Base-by-base conservation (phyloP, 768 basidiomycete species). In the Gymnopilus dilepis region DNA sequence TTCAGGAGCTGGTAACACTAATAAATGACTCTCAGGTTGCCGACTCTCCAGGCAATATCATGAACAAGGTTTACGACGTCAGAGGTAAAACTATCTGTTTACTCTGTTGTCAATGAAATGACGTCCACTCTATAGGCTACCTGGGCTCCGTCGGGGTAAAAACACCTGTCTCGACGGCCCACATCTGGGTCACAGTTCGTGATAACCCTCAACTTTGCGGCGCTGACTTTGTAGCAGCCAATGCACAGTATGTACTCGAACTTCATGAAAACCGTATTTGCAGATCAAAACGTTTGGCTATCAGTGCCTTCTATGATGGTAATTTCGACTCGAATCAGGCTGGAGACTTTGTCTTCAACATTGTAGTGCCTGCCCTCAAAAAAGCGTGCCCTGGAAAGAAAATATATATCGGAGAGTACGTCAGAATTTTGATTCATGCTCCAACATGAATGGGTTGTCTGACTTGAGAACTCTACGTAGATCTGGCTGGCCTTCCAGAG, bases 401-500 rank as follows among this genome's bases (percentile, higher is more conserved):
- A 19, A 65, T 80, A 7, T 65, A 66, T 41, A 80, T 80, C 50
- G 76, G 77, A 1, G 79, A 80, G 78, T 80, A 62, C 24, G 73
- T 52, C 45, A 40, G 30, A 24, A 17, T 19, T 21, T 21, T 2
- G n/a, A n/a, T n/a, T n/a, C n/a, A n/a, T n/a, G n/a, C n/a, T n/a
- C n/a, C n/a, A n/a, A n/a, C n/a, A n/a, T n/a, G n/a, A n/a, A n/a
- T n/a, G n/a, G n/a, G n/a, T 15, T 38, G 12, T 38, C 21, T 48
- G 17, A 33, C 40, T 26, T 41, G 22, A 52, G 5, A 6, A 33
- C n/a, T 22, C n/a, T 54, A 37, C 33, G 17, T 41, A 79, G 78
- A 66, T 73, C 77, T 26, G 79, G 78, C 26, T 80, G 77, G 78
- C 77, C 79, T 13, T 79, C 79, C 8, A 70, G 77, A 24, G 79